Base-by-base conservation (phyloP, 805 yeast genomes). In the Saccharomycopsis capsularis region DNA sequence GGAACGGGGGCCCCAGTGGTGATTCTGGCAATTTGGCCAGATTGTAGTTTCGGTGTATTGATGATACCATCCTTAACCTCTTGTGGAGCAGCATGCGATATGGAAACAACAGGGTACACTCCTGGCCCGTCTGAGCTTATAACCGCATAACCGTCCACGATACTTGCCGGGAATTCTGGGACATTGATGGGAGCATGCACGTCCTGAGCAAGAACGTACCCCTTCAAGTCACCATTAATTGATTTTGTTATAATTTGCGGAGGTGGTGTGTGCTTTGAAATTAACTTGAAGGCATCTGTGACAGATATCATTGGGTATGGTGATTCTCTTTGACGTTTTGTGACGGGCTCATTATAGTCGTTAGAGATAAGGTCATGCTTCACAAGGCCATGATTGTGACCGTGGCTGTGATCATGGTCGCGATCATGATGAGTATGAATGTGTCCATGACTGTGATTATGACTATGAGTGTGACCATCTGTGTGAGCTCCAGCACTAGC, bases 1-100 rank as follows among this genome's bases (percentile, higher is more conserved):
- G 81, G 81, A 1, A 76, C 63, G 3, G 79, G 79, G 0, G 81
- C 81, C 4, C 81, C 81, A 0, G 81, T 76, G 1, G 81, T 76
- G 23, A 76, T 65, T 37, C 81, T 60, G 1, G 73, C 68, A 35
- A 75, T 68, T 3, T 64, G 53, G 1, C 74, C 73, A 1, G 63
- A 52, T 3, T 50, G 36, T n/a, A 68, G 42, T 1, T 37, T 13
- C 5, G 7, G 52, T n/a, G n/a, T n/a, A 48, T 32, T 42, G 59
- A 18, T 57, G 52, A 3, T 69, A 58, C 13, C 7, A 18, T n/a
- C 19, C 13, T 9, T 5, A 34, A 18, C 6, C 15, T 9, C 19
- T 6, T 5, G 18, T 6, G 38, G 19, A 9, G 38, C 7, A 16
- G 78, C 78, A 58, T 70, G 75, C 1, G 76, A 68, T 4, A 70